Conservation (phyloP, 2,329 filamentous ascomycete genomes). For the Gaeumannomyces sp. region DNA sequence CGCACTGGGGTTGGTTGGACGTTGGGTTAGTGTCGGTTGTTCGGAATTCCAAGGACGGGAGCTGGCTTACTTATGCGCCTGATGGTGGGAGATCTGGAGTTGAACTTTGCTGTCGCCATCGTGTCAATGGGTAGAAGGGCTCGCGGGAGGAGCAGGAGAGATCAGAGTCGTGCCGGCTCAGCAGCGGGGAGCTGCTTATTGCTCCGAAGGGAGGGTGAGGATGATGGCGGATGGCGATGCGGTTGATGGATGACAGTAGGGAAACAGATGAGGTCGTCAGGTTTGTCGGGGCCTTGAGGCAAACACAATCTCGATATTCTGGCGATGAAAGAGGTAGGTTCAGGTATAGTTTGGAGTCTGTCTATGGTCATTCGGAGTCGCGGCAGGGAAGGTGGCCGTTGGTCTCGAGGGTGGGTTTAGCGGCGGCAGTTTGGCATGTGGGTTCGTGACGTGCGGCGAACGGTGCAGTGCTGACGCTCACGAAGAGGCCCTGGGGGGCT, state of each 20-base stretch:
- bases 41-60: background rate
- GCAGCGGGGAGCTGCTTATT: background rate
- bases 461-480: too few species aligned
- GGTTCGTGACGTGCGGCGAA: background rate
- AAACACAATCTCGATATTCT: background rate
- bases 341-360: too few species aligned
- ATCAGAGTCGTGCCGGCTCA: background rate
- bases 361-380: background rate
- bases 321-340: too few species aligned
- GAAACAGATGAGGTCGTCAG: background rate
- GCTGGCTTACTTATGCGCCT: slow-evolving; percentile 66
- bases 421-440: background rate
- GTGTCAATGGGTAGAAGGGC: slow-evolving; percentile 12
- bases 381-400: background rate
- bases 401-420: too few species aligned
- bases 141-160: background rate
- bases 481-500: too few species aligned
- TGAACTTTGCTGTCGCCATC: slow-evolving; percentile 47
- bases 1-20: slow-evolving; percentile 51
- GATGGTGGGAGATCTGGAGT: slow-evolving; percentile 76
- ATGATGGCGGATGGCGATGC: background rate
- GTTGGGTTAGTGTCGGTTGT: slow-evolving; percentile 17
- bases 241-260: background rate
- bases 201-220: background rate
- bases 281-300: background rate